Base-by-base conservation (phyloP, 2,329 filamentous ascomycete species). In the Aspergillus amoenus region DNA sequence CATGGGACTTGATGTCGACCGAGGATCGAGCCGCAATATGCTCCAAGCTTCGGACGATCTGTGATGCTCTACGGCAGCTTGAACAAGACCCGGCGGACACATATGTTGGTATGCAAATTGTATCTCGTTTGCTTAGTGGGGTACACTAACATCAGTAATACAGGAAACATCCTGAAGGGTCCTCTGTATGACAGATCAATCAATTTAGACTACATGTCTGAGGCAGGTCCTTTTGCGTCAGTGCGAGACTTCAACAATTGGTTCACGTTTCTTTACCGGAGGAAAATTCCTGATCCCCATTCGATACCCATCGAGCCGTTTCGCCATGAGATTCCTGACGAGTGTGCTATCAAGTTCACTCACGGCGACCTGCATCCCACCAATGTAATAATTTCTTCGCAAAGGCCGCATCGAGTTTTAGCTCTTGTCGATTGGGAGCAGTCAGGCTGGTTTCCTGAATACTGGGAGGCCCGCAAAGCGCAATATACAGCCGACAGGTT, bases 161-260 rank as follows among this genome's bases (percentile, higher is more conserved):
- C 32, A 64, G 63, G 61, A 27, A 67, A 56, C 17, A 64, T 68
- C 46, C 22, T 43, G 47, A 43, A 18, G 18, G 47, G 17, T 3
- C 56, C 60, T 41, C 48, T 70, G n/a, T 66, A 66, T 46, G 64
- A 68, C 37, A 63, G 64, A 59, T 61, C 58, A 49, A 61, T 68
- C n/a, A 50, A 58, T 40, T 12, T 56, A 5, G 39, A 56, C 2
- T 65, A 60, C 46, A 62, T 63, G 47, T 21, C 18, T 11, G 64
- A 67, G 52, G 64, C 66, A 52, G 69, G 69, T 3, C 70, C 69
- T 12, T 72, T 73, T 48, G 37, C 43, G 22, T 66, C 68, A 34
- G 66, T 68, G 1, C 64, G 57, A n/a, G 57, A 69, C 2, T 73
- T 73, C 47, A 68, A 73, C 51, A 63, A 72, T 24, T 73, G 70